Conservation (phyloP, 306 rosid genomes). For the Acacia confusa region DNA sequence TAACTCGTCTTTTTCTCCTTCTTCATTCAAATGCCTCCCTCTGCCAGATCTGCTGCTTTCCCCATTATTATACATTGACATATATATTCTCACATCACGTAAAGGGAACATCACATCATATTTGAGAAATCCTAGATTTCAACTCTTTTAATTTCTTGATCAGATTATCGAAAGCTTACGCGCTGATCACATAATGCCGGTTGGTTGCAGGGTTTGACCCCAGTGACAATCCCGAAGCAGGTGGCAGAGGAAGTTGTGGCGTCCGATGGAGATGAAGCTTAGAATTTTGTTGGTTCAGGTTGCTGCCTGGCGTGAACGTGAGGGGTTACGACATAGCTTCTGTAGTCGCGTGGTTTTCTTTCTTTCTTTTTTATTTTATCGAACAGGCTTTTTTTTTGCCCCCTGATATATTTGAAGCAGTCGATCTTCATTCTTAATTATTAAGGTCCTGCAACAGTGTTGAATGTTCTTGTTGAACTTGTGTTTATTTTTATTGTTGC, state of each 20-base stretch:
- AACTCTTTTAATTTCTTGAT: not conserved
- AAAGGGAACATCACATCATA: not conserved
- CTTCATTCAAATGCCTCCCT: not conserved
- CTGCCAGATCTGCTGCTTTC: not conserved
- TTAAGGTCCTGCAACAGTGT: not conserved
- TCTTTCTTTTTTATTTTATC: not conserved
- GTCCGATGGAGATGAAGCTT: slow-evolving; percentile 22
- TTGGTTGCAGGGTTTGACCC: slow-evolving; percentile 40
- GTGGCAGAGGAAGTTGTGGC: not conserved
- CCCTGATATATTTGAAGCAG: not conserved
- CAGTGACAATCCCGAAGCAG: not conserved
- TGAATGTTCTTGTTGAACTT: slow-evolving; percentile 17
- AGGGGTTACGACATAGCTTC: not conserved
- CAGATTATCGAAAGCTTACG: not conserved
- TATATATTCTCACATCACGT: not conserved
- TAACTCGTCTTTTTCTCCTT: not conserved
- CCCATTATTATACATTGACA: not conserved
- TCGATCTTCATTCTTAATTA: not conserved
- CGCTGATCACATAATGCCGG: not conserved
- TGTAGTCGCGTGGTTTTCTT: not conserved
- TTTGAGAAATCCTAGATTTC: not conserved
- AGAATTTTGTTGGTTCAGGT: not conserved
- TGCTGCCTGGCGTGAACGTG: not conserved
- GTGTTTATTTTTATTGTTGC: not conserved
- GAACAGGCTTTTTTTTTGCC: not conserved